A percentile compares a stretch with the other conserved stretches of the same genome.
phyloP scores from a whole-genome alignment of 306 rosid species.

The Mucuna pruriens region DNA sequence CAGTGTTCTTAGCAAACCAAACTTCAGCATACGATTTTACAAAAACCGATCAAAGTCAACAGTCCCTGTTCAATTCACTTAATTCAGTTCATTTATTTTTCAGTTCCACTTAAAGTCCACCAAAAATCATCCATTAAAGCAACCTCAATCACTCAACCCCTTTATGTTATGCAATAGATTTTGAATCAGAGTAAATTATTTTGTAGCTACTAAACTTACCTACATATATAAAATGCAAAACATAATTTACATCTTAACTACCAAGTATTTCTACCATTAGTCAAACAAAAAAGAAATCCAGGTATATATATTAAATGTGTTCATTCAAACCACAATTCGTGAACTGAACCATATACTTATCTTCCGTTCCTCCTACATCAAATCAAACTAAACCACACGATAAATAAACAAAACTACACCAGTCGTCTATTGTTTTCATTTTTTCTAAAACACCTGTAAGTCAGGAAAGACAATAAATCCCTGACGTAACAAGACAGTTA shows the following conservation, averaged over 20 bases:
- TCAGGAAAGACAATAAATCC: background rate
- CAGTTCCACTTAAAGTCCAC: background rate
- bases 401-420: background rate
- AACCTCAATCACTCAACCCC: background rate
- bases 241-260: background rate
- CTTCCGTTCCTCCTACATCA: background rate
- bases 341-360: background rate
- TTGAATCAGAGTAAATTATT: background rate
- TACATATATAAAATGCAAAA: background rate
- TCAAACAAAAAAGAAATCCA: background rate
- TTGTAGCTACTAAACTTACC: background rate
- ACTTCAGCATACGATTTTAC: too few relatives aligned
- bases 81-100: background rate
- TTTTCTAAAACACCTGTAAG: background rate
- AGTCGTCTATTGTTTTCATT: background rate
- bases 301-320: too few relatives aligned
- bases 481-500: background rate
- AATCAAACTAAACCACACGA: background rate
- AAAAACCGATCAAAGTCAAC: background rate
- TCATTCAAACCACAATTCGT: background rate
- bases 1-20: background rate
- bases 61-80: background rate
- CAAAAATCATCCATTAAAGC: background rate
- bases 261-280: background rate
- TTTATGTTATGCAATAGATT: background rate